A percentile compares a stretch with the other conserved stretches of the same genome.
These are phyloP conservation scores for Lophiostoma macrostomum DNA, from an alignment of 495 filamentous ascomycete species.

Conservation along the genomic window DNA sequence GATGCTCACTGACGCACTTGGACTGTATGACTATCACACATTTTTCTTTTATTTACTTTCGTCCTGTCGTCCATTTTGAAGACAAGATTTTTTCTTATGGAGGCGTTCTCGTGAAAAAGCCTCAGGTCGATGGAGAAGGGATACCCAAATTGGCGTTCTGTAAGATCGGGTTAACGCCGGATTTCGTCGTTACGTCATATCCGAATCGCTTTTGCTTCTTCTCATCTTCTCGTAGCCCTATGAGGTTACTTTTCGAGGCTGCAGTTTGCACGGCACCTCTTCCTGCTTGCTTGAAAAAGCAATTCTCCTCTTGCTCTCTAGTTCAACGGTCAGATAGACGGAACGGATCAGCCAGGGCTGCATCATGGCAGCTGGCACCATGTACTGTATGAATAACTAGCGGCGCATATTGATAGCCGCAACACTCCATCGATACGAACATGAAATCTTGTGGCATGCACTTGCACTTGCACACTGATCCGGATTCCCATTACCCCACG, in stretches of 20 bases:
- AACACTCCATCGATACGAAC: too few relatives aligned
- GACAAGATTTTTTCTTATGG: not conserved
- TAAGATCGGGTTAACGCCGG: not conserved
- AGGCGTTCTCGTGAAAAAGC: conserved; percentile 30
- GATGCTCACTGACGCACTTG: conserved; percentile 6
- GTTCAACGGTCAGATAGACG: too few relatives aligned
- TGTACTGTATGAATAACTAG: too few relatives aligned
- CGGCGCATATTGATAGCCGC: too few relatives aligned
- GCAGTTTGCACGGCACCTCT: too few relatives aligned
- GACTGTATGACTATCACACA: conserved; percentile 5
- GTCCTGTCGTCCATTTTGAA: conserved; percentile 1
- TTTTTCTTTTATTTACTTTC: conserved; percentile 1
- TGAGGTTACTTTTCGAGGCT: not conserved
- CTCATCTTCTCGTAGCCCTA: not conserved
- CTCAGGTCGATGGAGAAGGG: conserved; percentile 8
- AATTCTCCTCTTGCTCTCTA: too few relatives aligned
- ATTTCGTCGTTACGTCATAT: not conserved
- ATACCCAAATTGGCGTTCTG: conserved; percentile 26
- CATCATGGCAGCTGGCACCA: too few relatives aligned
- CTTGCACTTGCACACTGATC: too few relatives aligned
- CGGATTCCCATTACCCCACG: too few relatives aligned
- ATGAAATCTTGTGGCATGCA: too few relatives aligned
- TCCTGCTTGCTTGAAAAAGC: too few relatives aligned
- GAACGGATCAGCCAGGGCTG: too few relatives aligned
- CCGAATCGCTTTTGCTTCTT: not conserved